phyloP scores from a whole-genome alignment of 169 alveolate species.

The Eimeria brunetti region DNA sequence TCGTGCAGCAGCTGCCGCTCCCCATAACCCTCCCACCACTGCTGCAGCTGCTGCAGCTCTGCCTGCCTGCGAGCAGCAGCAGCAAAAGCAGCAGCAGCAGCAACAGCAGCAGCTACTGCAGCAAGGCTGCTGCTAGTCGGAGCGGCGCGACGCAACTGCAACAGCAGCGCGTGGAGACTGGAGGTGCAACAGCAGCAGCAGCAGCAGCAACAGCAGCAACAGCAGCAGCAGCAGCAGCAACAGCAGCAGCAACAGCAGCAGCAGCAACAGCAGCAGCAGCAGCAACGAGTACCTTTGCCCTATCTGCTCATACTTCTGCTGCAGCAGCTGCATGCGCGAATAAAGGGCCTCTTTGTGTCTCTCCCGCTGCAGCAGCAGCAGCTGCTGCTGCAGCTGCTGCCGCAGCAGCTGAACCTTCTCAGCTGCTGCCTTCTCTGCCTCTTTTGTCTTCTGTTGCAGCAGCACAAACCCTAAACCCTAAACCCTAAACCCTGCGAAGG shows the following conservation, averaged over 20 bases:
- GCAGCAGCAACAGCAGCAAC: constrained; percentile 25
- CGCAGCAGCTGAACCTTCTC: too few relatives aligned
- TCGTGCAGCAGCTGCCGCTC: constrained; percentile 68
- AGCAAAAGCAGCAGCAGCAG: constrained; percentile 57
- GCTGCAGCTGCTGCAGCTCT: constrained; percentile 73
- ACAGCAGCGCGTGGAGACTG: background rate
- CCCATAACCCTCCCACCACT: constrained; percentile 62
- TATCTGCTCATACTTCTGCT: background rate
- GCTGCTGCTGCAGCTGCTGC: constrained; percentile 46
- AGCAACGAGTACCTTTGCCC: constrained; percentile 4
- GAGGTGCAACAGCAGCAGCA: background rate
- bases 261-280: constrained; percentile 34
- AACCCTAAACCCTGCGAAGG: background rate
- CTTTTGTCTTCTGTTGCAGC: constrained; percentile 42
- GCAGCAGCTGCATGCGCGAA: constrained; percentile 41
- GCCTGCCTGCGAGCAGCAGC: constrained; percentile 49
- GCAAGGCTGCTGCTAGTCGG: background rate
- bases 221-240: constrained; percentile 12
- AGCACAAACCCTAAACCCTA: background rate
- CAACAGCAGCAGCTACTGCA: constrained; percentile 41
- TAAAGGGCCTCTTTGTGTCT: background rate
- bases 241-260: constrained; percentile 20
- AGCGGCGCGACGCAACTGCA: constrained; percentile 2
- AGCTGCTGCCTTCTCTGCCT: constrained; percentile 31
- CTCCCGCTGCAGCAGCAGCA: constrained; percentile 61